These are phyloP conservation scores for Nevesoporus exiguus DNA, from an alignment of 768 basidiomycete genomes.

Conservation along the genomic window DNA sequence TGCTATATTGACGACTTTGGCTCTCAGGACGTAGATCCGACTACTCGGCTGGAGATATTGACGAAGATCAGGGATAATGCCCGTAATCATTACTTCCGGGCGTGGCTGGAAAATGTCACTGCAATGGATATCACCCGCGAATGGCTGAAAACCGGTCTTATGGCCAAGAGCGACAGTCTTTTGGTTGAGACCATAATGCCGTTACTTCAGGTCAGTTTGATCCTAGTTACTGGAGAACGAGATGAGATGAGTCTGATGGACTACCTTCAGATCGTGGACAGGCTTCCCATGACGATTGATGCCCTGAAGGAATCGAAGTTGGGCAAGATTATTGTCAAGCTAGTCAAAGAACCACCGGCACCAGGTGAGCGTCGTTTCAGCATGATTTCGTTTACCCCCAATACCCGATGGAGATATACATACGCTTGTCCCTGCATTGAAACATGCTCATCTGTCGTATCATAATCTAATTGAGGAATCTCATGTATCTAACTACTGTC, in stretches of 20 bases:
- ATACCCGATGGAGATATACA: constrained; percentile 29
- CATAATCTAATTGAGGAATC: constrained; percentile 31
- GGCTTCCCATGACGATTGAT: constrained; percentile 71
- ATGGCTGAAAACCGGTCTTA: constrained; percentile 73
- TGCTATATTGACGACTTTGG: constrained; percentile 58
- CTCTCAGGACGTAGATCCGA: constrained; percentile 57
- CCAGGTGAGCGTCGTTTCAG: constrained; percentile 63
- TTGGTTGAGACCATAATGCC: constrained; percentile 81
- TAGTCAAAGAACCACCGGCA: constrained; percentile 71
- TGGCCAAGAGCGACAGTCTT: constrained; percentile 49
- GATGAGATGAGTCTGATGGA: constrained; percentile 18
- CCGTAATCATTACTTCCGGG: constrained; percentile 82
- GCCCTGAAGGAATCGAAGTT: constrained; percentile 68
- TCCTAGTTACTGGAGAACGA: constrained; percentile 3
- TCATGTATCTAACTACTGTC: constrained; percentile 67
- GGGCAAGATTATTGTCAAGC: constrained; percentile 73
- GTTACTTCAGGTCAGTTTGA: constrained; percentile 70
- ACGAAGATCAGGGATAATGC: constrained; percentile 81
- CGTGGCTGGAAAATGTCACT: constrained; percentile 72
- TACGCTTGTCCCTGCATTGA: constrained; percentile 27
- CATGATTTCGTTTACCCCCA: constrained; percentile 14
- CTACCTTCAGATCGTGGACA: constrained; percentile 64
- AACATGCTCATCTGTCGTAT: constrained; percentile 32
- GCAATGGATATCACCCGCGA: constrained; percentile 79
- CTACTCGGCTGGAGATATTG: constrained; percentile 69